Base-by-base conservation (phyloP, 306 rosid species). In the Casuarina cunninghamiana region DNA sequence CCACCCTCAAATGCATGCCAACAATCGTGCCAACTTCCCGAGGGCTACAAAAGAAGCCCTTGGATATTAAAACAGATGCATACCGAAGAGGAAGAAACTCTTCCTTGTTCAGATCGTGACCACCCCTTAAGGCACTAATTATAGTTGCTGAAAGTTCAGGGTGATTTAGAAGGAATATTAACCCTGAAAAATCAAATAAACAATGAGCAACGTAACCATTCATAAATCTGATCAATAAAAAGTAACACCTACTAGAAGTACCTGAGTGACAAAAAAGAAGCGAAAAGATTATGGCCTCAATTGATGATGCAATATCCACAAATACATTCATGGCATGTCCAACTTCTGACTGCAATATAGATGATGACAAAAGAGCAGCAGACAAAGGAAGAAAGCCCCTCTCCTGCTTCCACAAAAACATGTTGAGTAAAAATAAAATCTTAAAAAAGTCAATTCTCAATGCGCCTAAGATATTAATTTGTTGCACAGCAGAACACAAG, bases 191-290 rank as follows among this genome's bases (percentile, higher is more conserved):
- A 86, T 62, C 71, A 74, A 57, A 74, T 69, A 79, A 69, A 63
- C 50, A 79, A 78, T 73, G 76, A 77, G 54, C 80, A 65, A 77
- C 65, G 78, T 72, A 75, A 65, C 42, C 65, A 51, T 76, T 38
- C 12, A 65, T 42, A 35, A 71, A 62, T 66, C 54, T 26, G 48
- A 75, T 75, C 53, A 74, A 67, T 73, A 69, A 77, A 67, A 43
- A 57, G 32, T 71, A 16, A 54, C 41, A 55, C 70, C 54, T 4
- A 5, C 57, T 45, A 63, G 74, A 26, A 17, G 58, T 9, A 69
- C 99, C 99, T 86, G 99, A 91, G 65, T 91, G 97, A 79, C 94
- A 88, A 83, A 86, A 95, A 72, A 95, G 97, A 77, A 93, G 90
- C 41, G 96, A 87, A 51, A 95, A 90, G 80, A 95, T 88, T 75